phyloP scores from a whole-genome alignment of 805 yeast species.

The Metschnikowia continentalis region DNA sequence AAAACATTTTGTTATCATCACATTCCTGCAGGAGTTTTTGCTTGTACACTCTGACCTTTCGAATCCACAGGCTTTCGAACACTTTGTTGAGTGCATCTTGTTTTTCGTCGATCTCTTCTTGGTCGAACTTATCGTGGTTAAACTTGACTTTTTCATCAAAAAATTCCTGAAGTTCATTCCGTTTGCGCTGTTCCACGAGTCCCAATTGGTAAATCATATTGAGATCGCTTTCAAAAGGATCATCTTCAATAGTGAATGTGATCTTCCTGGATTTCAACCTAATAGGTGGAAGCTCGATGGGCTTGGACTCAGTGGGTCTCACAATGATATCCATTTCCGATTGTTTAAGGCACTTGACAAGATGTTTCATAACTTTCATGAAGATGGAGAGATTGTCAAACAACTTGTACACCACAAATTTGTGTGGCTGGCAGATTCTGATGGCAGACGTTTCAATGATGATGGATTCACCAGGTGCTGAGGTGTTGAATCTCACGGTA shows the following conservation, averaged over 20 bases:
- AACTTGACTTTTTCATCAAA: constrained; percentile 14
- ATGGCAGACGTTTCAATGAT: constrained; percentile 22
- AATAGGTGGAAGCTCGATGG: constrained; percentile 28
- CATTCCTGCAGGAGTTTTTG: constrained; percentile 11
- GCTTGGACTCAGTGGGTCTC: constrained; percentile 27
- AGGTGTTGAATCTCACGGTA: constrained; percentile 5
- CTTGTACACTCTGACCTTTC: constrained; percentile 50
- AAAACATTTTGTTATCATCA: constrained; percentile 20
- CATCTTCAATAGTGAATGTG: constrained; percentile 39
- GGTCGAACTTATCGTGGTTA: neutral
- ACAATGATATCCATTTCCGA: constrained; percentile 19
- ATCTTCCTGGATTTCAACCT: constrained; percentile 24
- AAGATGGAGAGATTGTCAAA: constrained; percentile 37
- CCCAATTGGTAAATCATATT: constrained; percentile 42
- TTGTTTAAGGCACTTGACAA: constrained; percentile 24
- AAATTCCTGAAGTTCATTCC: constrained; percentile 27
- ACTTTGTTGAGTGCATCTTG: constrained; percentile 5
- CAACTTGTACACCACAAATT: constrained; percentile 33
- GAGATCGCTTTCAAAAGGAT: constrained; percentile 40
- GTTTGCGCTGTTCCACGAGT: constrained; percentile 34
- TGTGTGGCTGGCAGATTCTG: constrained; percentile 35
- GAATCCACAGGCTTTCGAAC: constrained; percentile 53
- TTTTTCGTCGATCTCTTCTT: constrained; percentile 2
- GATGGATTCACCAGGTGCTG: constrained; percentile 1
- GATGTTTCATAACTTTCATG: constrained; percentile 31